A percentile compares a stretch with the other conserved stretches of the same genome.
Evolutionary conservation across 305 asterid species (phyloP).

Genomic region (Fraxinus nigra): DNA sequence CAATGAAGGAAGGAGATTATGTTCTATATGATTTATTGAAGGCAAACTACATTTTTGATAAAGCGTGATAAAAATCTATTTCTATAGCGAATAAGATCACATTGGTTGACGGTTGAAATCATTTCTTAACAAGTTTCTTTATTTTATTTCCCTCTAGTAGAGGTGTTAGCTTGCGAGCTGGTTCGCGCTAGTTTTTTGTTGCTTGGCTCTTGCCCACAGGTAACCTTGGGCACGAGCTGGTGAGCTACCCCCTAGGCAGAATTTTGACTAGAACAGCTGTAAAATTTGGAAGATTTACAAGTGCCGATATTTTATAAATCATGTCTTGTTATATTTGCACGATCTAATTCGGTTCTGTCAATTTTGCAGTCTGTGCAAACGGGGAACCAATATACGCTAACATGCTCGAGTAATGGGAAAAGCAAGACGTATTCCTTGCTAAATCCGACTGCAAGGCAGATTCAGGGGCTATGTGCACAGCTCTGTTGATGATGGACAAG

Average conservation of each 20-base stretch:
- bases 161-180: background rate
- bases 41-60: background rate
- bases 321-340: background rate
- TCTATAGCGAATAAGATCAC: background rate
- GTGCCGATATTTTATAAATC: background rate
- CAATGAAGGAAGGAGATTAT: background rate
- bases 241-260: background rate
- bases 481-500: conserved; percentile 34
- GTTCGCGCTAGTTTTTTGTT: background rate
- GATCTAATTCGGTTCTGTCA: background rate
- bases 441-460: conserved; percentile 29
- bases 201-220: background rate
- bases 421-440: conserved; percentile 25
- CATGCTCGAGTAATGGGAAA: conserved; percentile 39
- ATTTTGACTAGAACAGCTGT: background rate
- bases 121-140: background rate
- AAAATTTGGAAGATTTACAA: background rate
- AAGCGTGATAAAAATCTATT: background rate
- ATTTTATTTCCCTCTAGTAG: background rate
- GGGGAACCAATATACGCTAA: conserved; percentile 34
- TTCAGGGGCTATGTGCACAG: conserved; percentile 44
- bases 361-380: conserved; percentile 39
- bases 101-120: background rate
- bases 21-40: background rate
- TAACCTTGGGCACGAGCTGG: background rate